Evolutionary conservation across 2,329 filamentous ascomycete genomes (phyloP).

Genomic region (Alternaria triticina): DNA sequence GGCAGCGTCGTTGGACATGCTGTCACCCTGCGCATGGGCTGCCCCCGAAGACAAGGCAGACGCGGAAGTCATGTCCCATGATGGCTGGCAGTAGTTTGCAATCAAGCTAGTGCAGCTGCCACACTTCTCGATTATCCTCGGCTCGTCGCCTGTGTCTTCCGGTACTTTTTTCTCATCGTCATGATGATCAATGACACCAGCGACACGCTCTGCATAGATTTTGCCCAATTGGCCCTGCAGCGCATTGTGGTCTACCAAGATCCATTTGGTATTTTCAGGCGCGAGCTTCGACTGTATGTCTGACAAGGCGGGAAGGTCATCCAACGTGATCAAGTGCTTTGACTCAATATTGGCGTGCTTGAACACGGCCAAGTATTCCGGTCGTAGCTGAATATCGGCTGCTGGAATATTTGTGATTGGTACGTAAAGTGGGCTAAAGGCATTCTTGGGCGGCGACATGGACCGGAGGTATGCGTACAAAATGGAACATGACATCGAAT

Average conservation of each 20-base stretch:
- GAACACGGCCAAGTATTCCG: slow-evolving; percentile 73
- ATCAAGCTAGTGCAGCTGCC: slow-evolving; percentile 79
- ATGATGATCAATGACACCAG: slow-evolving; percentile 79
- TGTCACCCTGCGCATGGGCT: slow-evolving; percentile 50
- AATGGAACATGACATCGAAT: slow-evolving; percentile 78
- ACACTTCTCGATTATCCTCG: slow-evolving; percentile 68
- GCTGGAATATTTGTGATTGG: slow-evolving; percentile 75
- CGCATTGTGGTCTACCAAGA: slow-evolving; percentile 81
- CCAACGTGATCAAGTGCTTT: slow-evolving; percentile 69
- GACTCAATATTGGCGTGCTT: slow-evolving; percentile 63
- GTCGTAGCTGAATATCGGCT: slow-evolving; percentile 72
- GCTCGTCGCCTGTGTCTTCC: slow-evolving; percentile 54
- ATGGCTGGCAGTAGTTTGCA: slow-evolving; percentile 62
- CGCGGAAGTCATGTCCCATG: slow-evolving; percentile 62
- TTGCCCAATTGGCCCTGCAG: slow-evolving; percentile 67
- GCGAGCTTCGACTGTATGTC: slow-evolving; percentile 56
- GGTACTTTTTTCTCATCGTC: slow-evolving; percentile 69
- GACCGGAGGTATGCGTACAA: slow-evolving; percentile 77
- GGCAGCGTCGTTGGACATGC: slow-evolving; percentile 36
- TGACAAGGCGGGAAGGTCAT: slow-evolving; percentile 61
- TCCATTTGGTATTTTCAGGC: slow-evolving; percentile 68
- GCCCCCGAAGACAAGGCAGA: slow-evolving; percentile 51
- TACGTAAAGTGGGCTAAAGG: slow-evolving; percentile 65
- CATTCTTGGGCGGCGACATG: slow-evolving; percentile 56
- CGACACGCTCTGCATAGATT: slow-evolving; percentile 60